Conservation (phyloP, 2,329 filamentous ascomycete genomes). For the Bipolaris gigantea region DNA sequence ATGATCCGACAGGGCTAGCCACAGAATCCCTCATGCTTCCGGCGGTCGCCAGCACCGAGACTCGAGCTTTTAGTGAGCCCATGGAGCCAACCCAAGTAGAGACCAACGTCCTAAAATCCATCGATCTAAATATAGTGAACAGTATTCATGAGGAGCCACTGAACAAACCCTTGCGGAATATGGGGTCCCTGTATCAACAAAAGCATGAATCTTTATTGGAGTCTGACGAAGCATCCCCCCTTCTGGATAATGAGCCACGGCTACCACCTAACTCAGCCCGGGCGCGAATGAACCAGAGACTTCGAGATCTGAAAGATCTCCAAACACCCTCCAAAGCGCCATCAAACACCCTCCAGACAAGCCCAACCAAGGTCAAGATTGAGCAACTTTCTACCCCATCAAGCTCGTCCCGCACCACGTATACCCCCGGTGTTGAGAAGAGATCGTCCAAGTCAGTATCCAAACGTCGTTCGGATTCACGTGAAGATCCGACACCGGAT, state of each 20-base stretch:
- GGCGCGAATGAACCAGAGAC: conserved; percentile 29
- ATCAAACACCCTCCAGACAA: conserved; percentile 13
- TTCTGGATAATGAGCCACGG: conserved; percentile 17
- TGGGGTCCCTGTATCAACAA: conserved; percentile 3
- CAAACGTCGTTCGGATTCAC: conserved; percentile 8
- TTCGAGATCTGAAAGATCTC: conserved; percentile 16
- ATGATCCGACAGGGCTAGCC: background rate
- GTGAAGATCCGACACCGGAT: conserved; percentile 15
- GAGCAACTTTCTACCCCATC: conserved; percentile 19
- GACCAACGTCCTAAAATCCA: conserved; percentile 19
- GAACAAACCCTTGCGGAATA: conserved; percentile 26
- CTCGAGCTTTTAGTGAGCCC: conserved; percentile 28
- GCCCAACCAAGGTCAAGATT: conserved; percentile 16
- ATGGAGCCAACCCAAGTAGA: conserved; percentile 6
- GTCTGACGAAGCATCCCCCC: conserved; percentile 29
- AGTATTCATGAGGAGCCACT: conserved; percentile 15
- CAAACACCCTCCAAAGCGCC: conserved; percentile 18
- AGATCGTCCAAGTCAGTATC: background rate
- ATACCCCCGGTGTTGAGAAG: conserved; percentile 7
- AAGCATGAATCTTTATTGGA: conserved; percentile 29
- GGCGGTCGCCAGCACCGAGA: conserved; percentile 10
- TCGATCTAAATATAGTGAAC: conserved; percentile 33
- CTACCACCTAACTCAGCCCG: conserved; percentile 28
- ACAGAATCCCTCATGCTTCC: background rate
- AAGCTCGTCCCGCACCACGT: conserved; percentile 5